Evolutionary conservation across 805 yeast species (phyloP).

Genomic region (Wickerhamomyces sydowiorum): DNA sequence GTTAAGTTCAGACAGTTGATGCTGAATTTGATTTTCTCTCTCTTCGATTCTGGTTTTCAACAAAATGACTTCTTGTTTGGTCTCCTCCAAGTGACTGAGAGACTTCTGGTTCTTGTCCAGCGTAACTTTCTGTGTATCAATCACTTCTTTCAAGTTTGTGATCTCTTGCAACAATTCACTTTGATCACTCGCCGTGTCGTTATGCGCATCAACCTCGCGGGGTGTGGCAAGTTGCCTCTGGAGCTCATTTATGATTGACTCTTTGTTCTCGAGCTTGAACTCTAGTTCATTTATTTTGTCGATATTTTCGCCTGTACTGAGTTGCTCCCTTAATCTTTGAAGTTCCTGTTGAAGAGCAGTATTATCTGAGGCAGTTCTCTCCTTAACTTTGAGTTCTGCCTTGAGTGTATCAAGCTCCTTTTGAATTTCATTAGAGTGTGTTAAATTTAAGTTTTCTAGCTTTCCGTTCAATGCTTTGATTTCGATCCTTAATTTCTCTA

Average conservation of each 20-base stretch:
- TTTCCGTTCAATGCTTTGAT: neutral
- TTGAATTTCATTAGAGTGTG: neutral
- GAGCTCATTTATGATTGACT: neutral
- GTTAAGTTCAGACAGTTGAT: neutral
- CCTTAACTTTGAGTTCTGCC: neutral
- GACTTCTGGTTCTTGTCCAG: too few species aligned
- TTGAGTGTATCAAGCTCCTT: neutral
- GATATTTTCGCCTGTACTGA: neutral
- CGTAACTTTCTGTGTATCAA: neutral
- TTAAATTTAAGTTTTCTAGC: neutral
- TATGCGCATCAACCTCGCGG: neutral
- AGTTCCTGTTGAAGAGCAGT: neutral
- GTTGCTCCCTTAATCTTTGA: neutral
- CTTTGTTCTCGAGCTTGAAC: neutral
- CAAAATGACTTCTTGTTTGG: too few species aligned
- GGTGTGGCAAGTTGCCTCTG: neutral
- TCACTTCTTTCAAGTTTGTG: neutral
- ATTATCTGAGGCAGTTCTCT: neutral
- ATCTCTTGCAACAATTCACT: neutral
- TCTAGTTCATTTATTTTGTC: conserved; percentile 1
- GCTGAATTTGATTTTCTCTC: neutral
- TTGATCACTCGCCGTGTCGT: neutral
- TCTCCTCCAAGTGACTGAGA: too few species aligned
- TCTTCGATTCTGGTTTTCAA: too few species aligned
- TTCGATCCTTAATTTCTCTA: neutral